Evolutionary conservation across 306 rosid species (phyloP), one percentile per base, ranked within the genome.

Genomic region (Begonia fuchsioides): DNA sequence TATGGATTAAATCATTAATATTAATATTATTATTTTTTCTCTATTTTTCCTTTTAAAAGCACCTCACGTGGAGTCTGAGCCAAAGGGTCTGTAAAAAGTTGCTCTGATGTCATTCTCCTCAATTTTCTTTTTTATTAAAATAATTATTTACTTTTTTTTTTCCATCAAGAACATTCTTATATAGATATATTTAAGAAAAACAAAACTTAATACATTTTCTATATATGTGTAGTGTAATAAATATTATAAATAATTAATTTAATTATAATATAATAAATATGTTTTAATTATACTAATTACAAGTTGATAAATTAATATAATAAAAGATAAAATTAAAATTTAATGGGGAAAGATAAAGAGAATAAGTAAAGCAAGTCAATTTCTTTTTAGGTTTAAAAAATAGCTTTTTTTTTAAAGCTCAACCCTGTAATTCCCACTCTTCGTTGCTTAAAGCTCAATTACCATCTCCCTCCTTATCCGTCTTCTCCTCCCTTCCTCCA

Each of bases 31-130:
- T 26, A 26, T 26, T 26, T 26, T 26, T 41, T 41, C 13, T 10
- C 45, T 41, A 41, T 10, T 41, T 41, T 41, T 41, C 6, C 14
- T 41, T 41, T 76, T 75, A 85, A 73, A 88, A 79, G 96, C 98
- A 82, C 83, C 98, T 82, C 98, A 90, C 96, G 95, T 90, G 98
- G 98, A 77, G 57, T 79, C 96, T 85, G 96, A 85, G 71, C 85
- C 87, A 79, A 79, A 76, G 79, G 75, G 60, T 20, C 93, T 77
- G 45, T 41, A 64, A 76, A 87, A 67, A 61, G 72, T 49, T 4
- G 51, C 68, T 52, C 64, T 41, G 4, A 6, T 44, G 55, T 59
- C 46, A 26, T 26, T 26, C 35, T 26, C 5, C 61, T 13, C 17
- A 17, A 7, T 40, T 44, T 44, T 20, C 18, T 44, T 20, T 35